Base-by-base conservation (phyloP, 2,329 filamentous ascomycete genomes). In the Colletotrichum caudatum region DNA sequence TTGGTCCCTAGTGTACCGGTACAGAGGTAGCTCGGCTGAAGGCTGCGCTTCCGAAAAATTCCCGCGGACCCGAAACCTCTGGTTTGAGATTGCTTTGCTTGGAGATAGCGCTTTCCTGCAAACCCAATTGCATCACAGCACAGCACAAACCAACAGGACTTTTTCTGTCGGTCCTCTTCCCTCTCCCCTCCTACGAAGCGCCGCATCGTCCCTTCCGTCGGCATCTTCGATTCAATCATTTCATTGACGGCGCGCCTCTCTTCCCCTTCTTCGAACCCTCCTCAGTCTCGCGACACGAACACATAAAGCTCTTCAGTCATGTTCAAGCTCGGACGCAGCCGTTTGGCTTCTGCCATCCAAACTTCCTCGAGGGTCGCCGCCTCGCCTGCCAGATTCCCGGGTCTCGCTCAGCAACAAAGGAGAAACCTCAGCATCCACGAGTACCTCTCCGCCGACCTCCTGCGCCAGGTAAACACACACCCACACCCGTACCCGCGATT, bases 361-460 rank as follows among this genome's bases (percentile, higher is more conserved):
- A 87, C 94, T 95, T 85, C 82, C 88, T 83, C 62, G 61, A 75
- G 75, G 78, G 79, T 78, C 69, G 78, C 84, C 79, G 76, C 83
- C 77, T 81, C 84, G 63, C 83, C 86, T 74, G 80, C 86, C 79
- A 88, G 88, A 84, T 83, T 89, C 76, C 86, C 93, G 85, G 88
- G 91, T 78, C 83, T 89, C 78, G 88, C 85, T 77, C 89, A 87
- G 80, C 92, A 96, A 84, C 95, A 98, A 86, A 90, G 89, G 84
- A 91, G 96, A 87, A 91, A 93, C 80, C 90, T 99, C 81, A 96
- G 94, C 81, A 97, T 99, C 80, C 96, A 99, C 88, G 96, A 99
- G 87, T 98, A 98, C 87, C 92, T 95, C 80, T 98, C 96, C 78
- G 94, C 94, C 78, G 93, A 95, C 83, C 91, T 99, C 77, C 89